A percentile compares a stretch with the other conserved stretches of the same genome.
Evolutionary conservation across 768 basidiomycete genomes (phyloP).

Genomic region (Leccinum disarticulatum): DNA sequence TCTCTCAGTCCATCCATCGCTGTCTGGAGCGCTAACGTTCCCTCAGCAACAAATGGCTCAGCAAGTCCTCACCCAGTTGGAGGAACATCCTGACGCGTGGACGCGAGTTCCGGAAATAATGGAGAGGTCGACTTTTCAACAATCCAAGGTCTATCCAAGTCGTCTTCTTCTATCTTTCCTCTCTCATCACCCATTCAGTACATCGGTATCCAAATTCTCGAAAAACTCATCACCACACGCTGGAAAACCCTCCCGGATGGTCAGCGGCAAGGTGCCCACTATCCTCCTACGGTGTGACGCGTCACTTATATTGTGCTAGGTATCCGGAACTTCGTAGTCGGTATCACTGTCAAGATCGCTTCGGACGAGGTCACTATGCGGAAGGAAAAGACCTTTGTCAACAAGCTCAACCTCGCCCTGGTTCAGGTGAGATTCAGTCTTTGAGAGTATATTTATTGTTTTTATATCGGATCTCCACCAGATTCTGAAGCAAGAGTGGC

Average conservation of each 20-base stretch:
- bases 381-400: conserved; percentile 91
- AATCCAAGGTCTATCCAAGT: conserved; percentile 64
- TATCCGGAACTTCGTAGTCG: conserved; percentile 95
- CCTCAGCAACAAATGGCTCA: conserved; percentile 92
- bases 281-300: conserved; percentile 3
- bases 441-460: neutral
- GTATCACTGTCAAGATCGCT: conserved; percentile 88
- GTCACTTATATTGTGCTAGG: conserved; percentile 43
- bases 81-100: conserved; percentile 97
- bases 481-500: conserved; percentile 99
- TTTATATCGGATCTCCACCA: conserved; percentile 33
- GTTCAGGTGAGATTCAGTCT: conserved; percentile 66
- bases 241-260: conserved; percentile 97
- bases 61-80: conserved; percentile 90
- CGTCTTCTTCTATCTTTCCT: neutral
- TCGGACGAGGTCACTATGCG: conserved; percentile 87
- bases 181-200: conserved; percentile 53
- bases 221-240: conserved; percentile 89
- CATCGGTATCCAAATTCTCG: conserved; percentile 94
- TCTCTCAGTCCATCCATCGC: conserved; percentile 8
- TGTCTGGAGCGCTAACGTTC: conserved; percentile 8
- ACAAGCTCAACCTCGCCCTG: conserved; percentile 95
- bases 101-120: conserved; percentile 94
- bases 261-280: conserved; percentile 75
- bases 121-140: conserved; percentile 78